Percentiles rank a stretch among this genome's conserved stretches.
Evolutionary conservation across 768 basidiomycete species (phyloP).

Genomic region (Galerina marginata): DNA sequence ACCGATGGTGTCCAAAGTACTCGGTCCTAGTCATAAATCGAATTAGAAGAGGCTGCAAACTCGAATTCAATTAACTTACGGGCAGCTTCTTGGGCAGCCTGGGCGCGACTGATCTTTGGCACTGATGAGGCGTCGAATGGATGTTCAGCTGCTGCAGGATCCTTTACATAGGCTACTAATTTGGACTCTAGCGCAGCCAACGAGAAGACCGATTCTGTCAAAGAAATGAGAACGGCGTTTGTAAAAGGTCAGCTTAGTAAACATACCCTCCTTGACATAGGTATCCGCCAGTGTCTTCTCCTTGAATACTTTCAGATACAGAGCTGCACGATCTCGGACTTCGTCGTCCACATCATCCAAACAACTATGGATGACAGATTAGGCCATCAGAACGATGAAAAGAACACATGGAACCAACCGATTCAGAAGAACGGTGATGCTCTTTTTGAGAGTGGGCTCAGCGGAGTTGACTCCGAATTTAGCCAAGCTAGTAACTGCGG

Average conservation of each 20-base stretch:
- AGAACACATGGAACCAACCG: constrained; percentile 53
- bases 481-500: constrained; percentile 92
- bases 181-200: constrained; percentile 88
- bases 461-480: constrained; percentile 94
- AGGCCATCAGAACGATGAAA: constrained; percentile 8
- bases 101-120: constrained; percentile 93
- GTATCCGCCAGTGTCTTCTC: constrained; percentile 80
- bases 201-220: constrained; percentile 90
- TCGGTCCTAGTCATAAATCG: constrained; percentile 64
- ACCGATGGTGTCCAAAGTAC: constrained; percentile 83
- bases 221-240: constrained; percentile 7
- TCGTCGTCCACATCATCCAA: constrained; percentile 99
- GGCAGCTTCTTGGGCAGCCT: constrained; percentile 86
- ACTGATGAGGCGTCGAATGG: constrained; percentile 86
- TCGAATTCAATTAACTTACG: constrained; percentile 55
- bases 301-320: constrained; percentile 87
- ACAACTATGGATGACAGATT: constrained; percentile 57
- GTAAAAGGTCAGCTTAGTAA: not conserved
- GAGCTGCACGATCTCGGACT: constrained; percentile 95
- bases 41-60: constrained; percentile 1
- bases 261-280: constrained; percentile 89
- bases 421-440: constrained; percentile 85
- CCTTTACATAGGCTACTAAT: constrained; percentile 92
- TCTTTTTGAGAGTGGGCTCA: constrained; percentile 80
- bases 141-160: constrained; percentile 67